A percentile compares a stretch with the other conserved stretches of the same genome.
Evolutionary conservation across 2,329 filamentous ascomycete species (phyloP).

Genomic region (Xylariaceae sp.): DNA sequence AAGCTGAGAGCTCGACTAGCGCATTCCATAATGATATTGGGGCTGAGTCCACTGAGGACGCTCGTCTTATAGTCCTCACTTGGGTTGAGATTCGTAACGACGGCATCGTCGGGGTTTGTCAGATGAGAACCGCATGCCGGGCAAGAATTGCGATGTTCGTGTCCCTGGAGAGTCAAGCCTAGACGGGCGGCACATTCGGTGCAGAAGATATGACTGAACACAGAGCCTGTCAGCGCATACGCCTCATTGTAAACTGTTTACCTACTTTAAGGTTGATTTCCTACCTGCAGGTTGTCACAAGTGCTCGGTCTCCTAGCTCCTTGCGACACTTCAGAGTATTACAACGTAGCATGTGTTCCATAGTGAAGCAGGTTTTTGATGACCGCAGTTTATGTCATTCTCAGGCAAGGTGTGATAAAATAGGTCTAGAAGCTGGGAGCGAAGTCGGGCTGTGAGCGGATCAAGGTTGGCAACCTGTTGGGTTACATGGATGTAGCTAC

Average conservation of each 20-base stretch:
- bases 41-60: conserved; percentile 79
- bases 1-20: conserved; percentile 78
- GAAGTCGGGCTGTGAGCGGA: too few species aligned
- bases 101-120: conserved; percentile 72
- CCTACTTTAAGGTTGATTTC: conserved; percentile 16
- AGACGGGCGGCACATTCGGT: conserved; percentile 68
- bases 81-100: conserved; percentile 71
- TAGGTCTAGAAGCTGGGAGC: not conserved
- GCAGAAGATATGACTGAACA: conserved; percentile 80
- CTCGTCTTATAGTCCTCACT: conserved; percentile 90
- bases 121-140: conserved; percentile 76
- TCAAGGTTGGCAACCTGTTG: too few species aligned
- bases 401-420: not conserved
- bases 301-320: conserved; percentile 68
- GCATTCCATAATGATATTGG: conserved; percentile 83
- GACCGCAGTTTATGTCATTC: conserved; percentile 9
- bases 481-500: too few species aligned
- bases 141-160: conserved; percentile 60
- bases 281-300: conserved; percentile 89
- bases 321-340: conserved; percentile 78
- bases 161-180: conserved; percentile 60
- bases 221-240: not conserved
- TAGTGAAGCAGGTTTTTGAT: conserved; percentile 39
- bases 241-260: not conserved
- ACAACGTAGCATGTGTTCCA: conserved; percentile 78